Conservation (phyloP, 345 rosid species). For the Pseudoturritis turrita region DNA sequence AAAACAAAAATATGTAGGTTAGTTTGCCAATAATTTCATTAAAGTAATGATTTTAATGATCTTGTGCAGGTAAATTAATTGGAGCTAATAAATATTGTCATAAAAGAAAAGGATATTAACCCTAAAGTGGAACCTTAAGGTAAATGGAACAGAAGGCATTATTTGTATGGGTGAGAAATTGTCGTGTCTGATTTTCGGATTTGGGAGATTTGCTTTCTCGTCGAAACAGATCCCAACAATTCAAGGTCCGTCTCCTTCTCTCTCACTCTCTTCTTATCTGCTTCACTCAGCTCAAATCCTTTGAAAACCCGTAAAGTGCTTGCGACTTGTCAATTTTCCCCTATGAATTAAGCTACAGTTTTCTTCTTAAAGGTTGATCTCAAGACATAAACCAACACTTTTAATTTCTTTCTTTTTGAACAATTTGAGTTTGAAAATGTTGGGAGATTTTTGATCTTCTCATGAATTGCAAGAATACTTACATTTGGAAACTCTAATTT, state of each 20-base stretch:
- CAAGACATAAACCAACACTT: too few species aligned
- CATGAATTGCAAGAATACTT: not conserved
- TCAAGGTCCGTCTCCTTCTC: conserved; percentile 17
- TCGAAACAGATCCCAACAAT: conserved; percentile 9
- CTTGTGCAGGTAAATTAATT: too few species aligned
- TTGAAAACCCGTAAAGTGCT: not conserved
- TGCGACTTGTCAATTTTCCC: not conserved
- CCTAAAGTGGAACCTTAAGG: not conserved
- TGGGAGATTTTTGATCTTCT: not conserved
- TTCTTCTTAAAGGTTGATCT: not conserved
- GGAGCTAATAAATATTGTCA: too few species aligned
- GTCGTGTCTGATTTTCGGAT: not conserved
- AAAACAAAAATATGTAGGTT: too few species aligned
- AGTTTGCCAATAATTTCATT: too few species aligned
- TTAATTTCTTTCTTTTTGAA: not conserved
- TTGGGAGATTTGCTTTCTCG: conserved; percentile 3
- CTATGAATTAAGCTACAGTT: not conserved
- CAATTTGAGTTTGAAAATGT: not conserved
- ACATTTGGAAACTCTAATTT: conserved; percentile 4
- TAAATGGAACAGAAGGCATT: not conserved
- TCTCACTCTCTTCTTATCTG: not conserved
- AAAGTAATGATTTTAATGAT: too few species aligned
- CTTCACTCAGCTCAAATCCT: not conserved
- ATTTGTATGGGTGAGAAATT: not conserved
- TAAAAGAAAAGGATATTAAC: too few species aligned